Percentiles rank a stretch among this genome's conserved stretches.
Evolutionary conservation across 179 eudicot genomes (phyloP).

Genomic region (Beta corolliflora): DNA sequence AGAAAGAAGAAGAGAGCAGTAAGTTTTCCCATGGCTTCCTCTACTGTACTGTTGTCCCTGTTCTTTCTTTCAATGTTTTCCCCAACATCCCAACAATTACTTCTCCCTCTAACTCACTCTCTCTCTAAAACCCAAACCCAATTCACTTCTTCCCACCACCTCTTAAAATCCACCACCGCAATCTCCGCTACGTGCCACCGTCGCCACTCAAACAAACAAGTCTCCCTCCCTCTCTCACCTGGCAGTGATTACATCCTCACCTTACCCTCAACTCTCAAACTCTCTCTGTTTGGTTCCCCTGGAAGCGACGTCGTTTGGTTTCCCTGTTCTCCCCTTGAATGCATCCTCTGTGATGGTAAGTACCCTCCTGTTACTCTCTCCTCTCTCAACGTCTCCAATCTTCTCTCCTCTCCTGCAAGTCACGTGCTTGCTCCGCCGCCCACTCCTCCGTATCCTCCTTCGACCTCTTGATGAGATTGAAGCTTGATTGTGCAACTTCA

Average conservation of each 20-base stretch:
- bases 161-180: slow-evolving; percentile 68
- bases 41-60: background rate
- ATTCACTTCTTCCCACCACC: slow-evolving; percentile 58
- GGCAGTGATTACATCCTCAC: slow-evolving; percentile 87
- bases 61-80: background rate
- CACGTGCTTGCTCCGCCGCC: slow-evolving; percentile 70
- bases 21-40: slow-evolving; percentile 18
- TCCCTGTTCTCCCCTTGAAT: slow-evolving; percentile 78
- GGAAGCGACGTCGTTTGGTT: slow-evolving; percentile 95
- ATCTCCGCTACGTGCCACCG: slow-evolving; percentile 58
- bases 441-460: slow-evolving; percentile 62
- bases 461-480: slow-evolving; percentile 86
- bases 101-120: slow-evolving; percentile 58
- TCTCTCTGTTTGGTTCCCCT: slow-evolving; percentile 76
- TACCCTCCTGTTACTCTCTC: slow-evolving; percentile 44
- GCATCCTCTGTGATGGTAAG: slow-evolving; percentile 86
- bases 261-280: slow-evolving; percentile 55
- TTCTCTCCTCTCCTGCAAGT: slow-evolving; percentile 54
- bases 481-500: slow-evolving; percentile 48
- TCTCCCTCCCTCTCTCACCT: slow-evolving; percentile 83
- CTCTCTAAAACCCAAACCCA: slow-evolving; percentile 44
- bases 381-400: slow-evolving; percentile 50
- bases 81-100: slow-evolving; percentile 1
- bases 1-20: no score
- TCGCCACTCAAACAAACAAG: slow-evolving; percentile 31